These are phyloP conservation scores for Oldenlandia corymbosa DNA, from an alignment of 257 asterid species.

Conservation along the genomic window DNA sequence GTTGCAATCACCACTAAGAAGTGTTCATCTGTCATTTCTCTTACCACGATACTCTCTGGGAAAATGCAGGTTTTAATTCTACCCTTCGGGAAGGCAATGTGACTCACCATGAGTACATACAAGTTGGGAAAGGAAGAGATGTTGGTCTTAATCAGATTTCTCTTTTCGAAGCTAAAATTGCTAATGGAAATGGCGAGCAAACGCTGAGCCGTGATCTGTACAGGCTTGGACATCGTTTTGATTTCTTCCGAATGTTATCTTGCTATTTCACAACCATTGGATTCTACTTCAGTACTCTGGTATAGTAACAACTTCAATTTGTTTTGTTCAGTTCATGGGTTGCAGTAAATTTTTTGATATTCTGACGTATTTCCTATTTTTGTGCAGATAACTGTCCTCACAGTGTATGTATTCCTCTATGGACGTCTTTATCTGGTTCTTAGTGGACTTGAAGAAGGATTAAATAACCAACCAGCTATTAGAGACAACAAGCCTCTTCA, in stretches of 20 bases:
- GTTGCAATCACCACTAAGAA: not conserved
- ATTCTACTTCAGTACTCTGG: conserved; percentile 96
- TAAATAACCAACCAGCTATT: conserved; percentile 55
- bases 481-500: conserved; percentile 66
- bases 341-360: conserved; percentile 10
- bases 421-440: conserved; percentile 96
- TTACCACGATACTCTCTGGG: conserved; percentile 6
- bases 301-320: conserved; percentile 29
- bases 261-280: conserved; percentile 96
- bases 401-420: conserved; percentile 83
- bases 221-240: conserved; percentile 98
- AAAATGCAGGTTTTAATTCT: conserved; percentile 78
- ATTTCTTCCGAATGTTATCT: conserved; percentile 89
- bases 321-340: not conserved
- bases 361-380: conserved; percentile 21
- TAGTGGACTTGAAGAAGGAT: conserved; percentile 87
- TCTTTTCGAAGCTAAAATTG: conserved; percentile 93
- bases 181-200: conserved; percentile 97
- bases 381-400: conserved; percentile 88
- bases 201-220: conserved; percentile 92
- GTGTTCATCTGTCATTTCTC: not conserved
- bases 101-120: conserved; percentile 96
- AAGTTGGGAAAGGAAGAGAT: conserved; percentile 99
- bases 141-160: conserved; percentile 99
- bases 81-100: conserved; percentile 98